Percentiles rank a stretch among this genome's conserved stretches.
Conservation (phyloP, 2,329 filamentous ascomycete genomes). For the Dendryphion nanum region DNA sequence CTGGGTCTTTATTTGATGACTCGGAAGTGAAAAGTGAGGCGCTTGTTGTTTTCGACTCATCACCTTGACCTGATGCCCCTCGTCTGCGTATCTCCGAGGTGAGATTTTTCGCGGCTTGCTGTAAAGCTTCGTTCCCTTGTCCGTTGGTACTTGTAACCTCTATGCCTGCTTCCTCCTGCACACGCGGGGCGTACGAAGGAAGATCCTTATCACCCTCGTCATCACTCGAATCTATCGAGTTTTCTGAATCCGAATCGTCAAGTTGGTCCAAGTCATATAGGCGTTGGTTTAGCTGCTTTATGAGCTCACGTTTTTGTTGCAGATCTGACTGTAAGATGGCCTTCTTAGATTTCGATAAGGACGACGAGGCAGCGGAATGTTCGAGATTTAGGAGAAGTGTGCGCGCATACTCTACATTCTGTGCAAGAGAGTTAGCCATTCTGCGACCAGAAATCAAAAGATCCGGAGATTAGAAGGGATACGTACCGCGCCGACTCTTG, state of each 20-base stretch:
- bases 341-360: constrained; percentile 46
- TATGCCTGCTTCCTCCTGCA: constrained; percentile 29
- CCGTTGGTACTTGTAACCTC: constrained; percentile 26
- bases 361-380: constrained; percentile 58
- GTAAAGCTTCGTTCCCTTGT: constrained; percentile 32
- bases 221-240: constrained; percentile 37
- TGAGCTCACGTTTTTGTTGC: constrained; percentile 61
- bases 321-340: constrained; percentile 64
- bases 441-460: neutral
- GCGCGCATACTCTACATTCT: constrained; percentile 73
- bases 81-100: constrained; percentile 35
- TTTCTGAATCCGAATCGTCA: constrained; percentile 36
- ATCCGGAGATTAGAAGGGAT: neutral
- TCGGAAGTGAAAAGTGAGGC: constrained; percentile 44
- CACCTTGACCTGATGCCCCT: constrained; percentile 18
- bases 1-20: constrained; percentile 24
- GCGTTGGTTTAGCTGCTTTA: constrained; percentile 65
- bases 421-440: neutral
- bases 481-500: constrained; percentile 56
- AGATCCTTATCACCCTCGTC: constrained; percentile 45
- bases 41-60: constrained; percentile 25
- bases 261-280: constrained; percentile 68
- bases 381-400: constrained; percentile 68
- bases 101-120: constrained; percentile 33
- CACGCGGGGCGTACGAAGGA: constrained; percentile 43